Evolutionary conservation across 495 filamentous ascomycete species (phyloP).

Genomic region (Penicillium simplicissimum): DNA sequence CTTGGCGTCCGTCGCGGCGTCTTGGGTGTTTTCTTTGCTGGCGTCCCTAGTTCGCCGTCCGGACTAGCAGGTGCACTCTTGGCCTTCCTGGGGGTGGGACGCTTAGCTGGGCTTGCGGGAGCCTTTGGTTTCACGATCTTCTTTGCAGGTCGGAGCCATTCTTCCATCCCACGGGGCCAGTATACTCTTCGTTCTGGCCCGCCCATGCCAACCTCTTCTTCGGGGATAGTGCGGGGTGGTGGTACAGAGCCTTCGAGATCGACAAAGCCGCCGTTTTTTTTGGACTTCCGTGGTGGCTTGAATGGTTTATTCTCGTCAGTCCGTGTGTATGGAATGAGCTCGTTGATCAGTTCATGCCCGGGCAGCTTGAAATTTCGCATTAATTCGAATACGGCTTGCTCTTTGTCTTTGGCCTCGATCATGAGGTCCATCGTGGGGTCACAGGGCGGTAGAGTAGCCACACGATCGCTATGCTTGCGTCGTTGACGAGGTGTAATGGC

Average conservation of each 20-base stretch:
- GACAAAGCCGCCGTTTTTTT: slow-evolving; percentile 51
- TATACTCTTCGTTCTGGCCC: slow-evolving; percentile 85
- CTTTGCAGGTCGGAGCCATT: slow-evolving; percentile 84
- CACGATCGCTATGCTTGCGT: slow-evolving; percentile 80
- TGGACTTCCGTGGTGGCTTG: slow-evolving; percentile 50
- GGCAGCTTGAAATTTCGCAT: slow-evolving; percentile 86
- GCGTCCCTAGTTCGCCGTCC: slow-evolving; percentile 17
- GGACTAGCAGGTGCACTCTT: slow-evolving; percentile 20
- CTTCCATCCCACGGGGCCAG: slow-evolving; percentile 87
- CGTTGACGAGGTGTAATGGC: slow-evolving; percentile 76
- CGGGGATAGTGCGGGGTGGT: slow-evolving; percentile 49
- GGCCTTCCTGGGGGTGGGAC: slow-evolving; percentile 23
- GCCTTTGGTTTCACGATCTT: slow-evolving; percentile 62
- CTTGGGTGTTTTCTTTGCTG: slow-evolving; percentile 26
- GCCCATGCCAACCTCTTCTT: slow-evolving; percentile 83
- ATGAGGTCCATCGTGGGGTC: slow-evolving; percentile 84
- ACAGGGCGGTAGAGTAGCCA: slow-evolving; percentile 78
- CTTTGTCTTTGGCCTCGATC: slow-evolving; percentile 99
- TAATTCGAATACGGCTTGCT: slow-evolving; percentile 93
- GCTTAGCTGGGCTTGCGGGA: slow-evolving; percentile 25
- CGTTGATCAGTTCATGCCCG: slow-evolving; percentile 70
- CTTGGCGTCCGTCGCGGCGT: slow-evolving; percentile 20
- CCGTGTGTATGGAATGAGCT: slow-evolving; percentile 75
- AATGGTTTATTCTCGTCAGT: slow-evolving; percentile 73
- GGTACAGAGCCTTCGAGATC: slow-evolving; percentile 51